Conservation (phyloP, 225 moss, liverwort and hornwort species). For the Takakia lepidozioides region DNA sequence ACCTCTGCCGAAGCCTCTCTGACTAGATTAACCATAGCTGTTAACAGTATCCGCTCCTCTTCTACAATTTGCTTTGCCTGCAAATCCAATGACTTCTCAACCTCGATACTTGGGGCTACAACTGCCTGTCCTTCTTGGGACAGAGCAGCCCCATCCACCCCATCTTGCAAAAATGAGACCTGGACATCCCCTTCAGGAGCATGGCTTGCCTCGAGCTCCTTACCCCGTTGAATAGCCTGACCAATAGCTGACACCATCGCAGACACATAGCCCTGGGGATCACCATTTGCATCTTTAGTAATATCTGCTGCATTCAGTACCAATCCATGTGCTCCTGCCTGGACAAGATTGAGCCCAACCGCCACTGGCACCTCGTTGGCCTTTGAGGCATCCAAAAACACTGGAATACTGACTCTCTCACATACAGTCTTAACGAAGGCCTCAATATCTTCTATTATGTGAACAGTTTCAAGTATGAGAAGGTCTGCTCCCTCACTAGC, state of each 20-base stretch:
- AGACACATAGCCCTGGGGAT: constrained; percentile 27
- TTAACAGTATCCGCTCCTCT: constrained; percentile 78
- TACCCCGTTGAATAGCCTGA: constrained; percentile 35
- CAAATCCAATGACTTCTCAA: constrained; percentile 26
- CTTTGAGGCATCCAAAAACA: constrained; percentile 60
- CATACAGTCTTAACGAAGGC: constrained; percentile 53
- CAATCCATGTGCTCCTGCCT: constrained; percentile 74
- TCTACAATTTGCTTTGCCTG: constrained; percentile 64
- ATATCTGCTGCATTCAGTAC: constrained; percentile 39
- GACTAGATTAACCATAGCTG: constrained; percentile 79
- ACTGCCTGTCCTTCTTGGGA: constrained; percentile 21
- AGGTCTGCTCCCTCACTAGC: constrained; percentile 89
- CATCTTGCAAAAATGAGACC: constrained; percentile 12
- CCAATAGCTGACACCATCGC: constrained; percentile 35
- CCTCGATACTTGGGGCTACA: constrained; percentile 22
- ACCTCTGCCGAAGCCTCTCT: constrained; percentile 89
- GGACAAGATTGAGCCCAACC: constrained; percentile 34
- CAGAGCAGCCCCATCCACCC: constrained; percentile 30
- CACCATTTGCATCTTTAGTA: constrained; percentile 19
- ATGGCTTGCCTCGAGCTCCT: constrained; percentile 20
- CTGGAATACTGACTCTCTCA: constrained; percentile 70
- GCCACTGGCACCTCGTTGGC: constrained; percentile 16
- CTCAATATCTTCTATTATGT: constrained; percentile 18
- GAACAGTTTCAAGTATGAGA: constrained; percentile 46
- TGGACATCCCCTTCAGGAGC: constrained; percentile 11